Conservation (phyloP, 257 asterid species). For the Solanum microdontum region DNA sequence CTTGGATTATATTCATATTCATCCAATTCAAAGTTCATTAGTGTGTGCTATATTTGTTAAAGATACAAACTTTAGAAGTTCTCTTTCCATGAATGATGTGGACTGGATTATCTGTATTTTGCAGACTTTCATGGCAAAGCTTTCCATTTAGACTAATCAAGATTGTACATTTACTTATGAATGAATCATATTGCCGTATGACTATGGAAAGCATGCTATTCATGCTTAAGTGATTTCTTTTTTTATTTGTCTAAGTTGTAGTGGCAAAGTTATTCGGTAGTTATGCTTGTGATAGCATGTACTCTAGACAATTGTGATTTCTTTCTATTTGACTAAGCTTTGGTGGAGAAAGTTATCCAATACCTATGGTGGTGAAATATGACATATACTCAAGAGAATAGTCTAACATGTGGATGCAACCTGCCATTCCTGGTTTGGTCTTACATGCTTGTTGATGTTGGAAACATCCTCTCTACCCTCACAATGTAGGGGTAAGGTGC, state of each 20-base stretch:
- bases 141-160: background rate
- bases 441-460: background rate
- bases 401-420: background rate
- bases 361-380: background rate
- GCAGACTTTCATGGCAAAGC: background rate
- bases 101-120: background rate
- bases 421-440: background rate
- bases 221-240: background rate
- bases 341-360: background rate
- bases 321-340: background rate
- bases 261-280: background rate
- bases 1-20: background rate
- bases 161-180: background rate
- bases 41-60: background rate
- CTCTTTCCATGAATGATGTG: background rate
- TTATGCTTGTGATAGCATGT: background rate
- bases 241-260: background rate
- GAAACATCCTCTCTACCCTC: background rate
- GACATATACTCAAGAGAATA: background rate
- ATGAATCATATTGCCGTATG: background rate
- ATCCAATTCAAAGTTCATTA: background rate
- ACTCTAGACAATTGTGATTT: background rate
- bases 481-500: background rate
- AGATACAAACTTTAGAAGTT: background rate
- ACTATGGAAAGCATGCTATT: background rate